phyloP scores from a whole-genome alignment of 768 basidiomycete genomes.

The Mycena filopes region DNA sequence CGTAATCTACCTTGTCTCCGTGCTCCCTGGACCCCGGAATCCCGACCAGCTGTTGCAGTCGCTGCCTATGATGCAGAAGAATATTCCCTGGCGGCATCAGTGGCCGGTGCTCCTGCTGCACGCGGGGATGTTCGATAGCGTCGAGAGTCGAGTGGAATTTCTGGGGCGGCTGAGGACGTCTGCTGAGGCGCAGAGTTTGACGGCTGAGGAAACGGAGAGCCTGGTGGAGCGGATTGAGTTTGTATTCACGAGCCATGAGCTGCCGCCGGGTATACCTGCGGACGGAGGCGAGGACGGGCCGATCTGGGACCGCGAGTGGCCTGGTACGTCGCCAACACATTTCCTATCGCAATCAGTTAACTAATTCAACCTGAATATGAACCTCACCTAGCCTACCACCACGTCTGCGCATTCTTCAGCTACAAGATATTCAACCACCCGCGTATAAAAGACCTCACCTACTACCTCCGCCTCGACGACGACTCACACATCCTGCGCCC shows the following conservation, averaged over 20 bases:
- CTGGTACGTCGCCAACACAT: background rate
- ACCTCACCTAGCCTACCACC: conserved; percentile 30
- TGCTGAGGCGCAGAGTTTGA: background rate
- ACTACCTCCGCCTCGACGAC: conserved; percentile 36
- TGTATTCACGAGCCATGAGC: background rate
- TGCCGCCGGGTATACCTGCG: conserved; percentile 8
- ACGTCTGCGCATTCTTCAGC: conserved; percentile 35
- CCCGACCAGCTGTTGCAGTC: background rate
- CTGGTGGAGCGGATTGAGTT: conserved; percentile 10
- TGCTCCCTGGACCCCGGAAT: conserved; percentile 5
- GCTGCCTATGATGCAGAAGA: conserved; percentile 9
- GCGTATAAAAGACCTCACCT: conserved; percentile 28
- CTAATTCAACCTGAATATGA: no score
- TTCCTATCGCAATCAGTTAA: no score
- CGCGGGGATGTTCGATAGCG: background rate
- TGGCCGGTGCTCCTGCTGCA: conserved; percentile 17
- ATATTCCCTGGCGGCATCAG: conserved; percentile 17
- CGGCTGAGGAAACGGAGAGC: background rate
- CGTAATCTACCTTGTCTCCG: conserved; percentile 7
- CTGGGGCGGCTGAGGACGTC: background rate
- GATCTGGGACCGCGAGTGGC: conserved; percentile 14
- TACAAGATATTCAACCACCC: conserved; percentile 35
- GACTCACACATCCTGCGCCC: conserved; percentile 27
- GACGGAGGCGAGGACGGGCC: background rate
- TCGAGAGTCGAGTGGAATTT: conserved; percentile 1